Base-by-base conservation (phyloP, 768 basidiomycete genomes). In the Collybia sordida region DNA sequence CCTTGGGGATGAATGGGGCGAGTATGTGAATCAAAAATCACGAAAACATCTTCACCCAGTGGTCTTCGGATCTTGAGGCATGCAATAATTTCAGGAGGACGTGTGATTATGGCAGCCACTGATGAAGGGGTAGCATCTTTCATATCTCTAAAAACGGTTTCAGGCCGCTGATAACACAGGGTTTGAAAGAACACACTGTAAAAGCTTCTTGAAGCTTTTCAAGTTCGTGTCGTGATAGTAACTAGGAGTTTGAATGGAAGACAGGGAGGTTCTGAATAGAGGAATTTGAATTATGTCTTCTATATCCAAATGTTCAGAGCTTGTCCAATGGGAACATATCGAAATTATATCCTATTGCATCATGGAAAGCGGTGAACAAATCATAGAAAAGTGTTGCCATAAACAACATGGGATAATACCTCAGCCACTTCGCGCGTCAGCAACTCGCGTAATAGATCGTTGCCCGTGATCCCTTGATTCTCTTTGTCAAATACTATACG, bases 11-110 rank as follows among this genome's bases (percentile, higher is more conserved):
- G 78, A 17, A 71, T 73, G 0, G 80, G 74, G 9, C 86, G 74
- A 4, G 82, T 75, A 59, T 87, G 86, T 2, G 85, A 85, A 64
- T 88, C 86, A 51, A 88, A 88, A 37, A 87, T 66, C 39, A 80
- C 71, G 55, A 81, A 86, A 14, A 81, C 61, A 19, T 66, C 61
- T n/a, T n/a, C n/a, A 67, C 71, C 55, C 25, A 39, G 46, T 1
- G 59, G 51, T n/a, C 58, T 56, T 12, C 62, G 60, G 12, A 72
- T 64, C 45, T 69, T 69, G 52, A 84, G 59, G 58, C 82, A 79
- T 15, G 78, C 72, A 11, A 88, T 63, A 45, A 88, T 86, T 59
- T 88, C 87, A 0, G 87, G 86, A 28, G 86, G 84, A 18, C 85
- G 82, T 0, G 86, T 88, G 52, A 88, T 80, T 44, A 86, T 71